Percentiles rank a stretch among this genome's conserved stretches.
Evolutionary conservation across 768 basidiomycete species (phyloP).

Genomic region (Mycena metata): DNA sequence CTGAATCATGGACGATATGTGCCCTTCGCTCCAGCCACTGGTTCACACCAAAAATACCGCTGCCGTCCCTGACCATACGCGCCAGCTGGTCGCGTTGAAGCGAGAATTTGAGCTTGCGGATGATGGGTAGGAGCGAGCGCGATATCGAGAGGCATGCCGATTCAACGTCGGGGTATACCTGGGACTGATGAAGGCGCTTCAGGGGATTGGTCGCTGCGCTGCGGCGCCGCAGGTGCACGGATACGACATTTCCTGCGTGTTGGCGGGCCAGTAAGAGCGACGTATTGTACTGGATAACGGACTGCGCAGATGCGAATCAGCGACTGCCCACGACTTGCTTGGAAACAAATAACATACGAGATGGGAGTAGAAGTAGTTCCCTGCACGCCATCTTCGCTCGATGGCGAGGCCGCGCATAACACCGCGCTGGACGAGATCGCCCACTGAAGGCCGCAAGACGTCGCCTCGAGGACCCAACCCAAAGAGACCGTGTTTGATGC

Average conservation of each 20-base stretch:
- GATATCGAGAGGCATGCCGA: conserved; percentile 69
- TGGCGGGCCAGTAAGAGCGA: conserved; percentile 66
- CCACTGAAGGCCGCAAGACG: conserved; percentile 72
- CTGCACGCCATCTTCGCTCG: conserved; percentile 75
- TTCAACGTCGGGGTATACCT: conserved; percentile 75
- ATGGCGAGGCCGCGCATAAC: conserved; percentile 79
- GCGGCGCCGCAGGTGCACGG: conserved; percentile 67
- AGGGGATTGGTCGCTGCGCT: conserved; percentile 53
- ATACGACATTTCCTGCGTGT: conserved; percentile 65
- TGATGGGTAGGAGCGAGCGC: conserved; percentile 71
- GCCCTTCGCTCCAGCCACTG: conserved; percentile 71
- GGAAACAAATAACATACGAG: conserved; percentile 57
- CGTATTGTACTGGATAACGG: conserved; percentile 76
- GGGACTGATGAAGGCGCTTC: conserved; percentile 60
- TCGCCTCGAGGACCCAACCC: conserved; percentile 67
- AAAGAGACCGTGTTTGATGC: conserved; percentile 76
- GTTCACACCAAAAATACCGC: conserved; percentile 55
- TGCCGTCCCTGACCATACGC: conserved; percentile 64
- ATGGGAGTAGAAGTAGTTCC: conserved; percentile 73
- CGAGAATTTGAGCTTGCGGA: conserved; percentile 80
- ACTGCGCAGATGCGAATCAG: conserved; percentile 54
- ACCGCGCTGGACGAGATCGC: conserved; percentile 76
- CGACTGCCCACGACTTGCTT: conserved; percentile 8
- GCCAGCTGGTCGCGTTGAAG: conserved; percentile 74
- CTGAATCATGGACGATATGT: conserved; percentile 63